These are phyloP conservation scores for Staphylotrichum tortipilum DNA, from an alignment of 495 filamentous ascomycete genomes.

Conservation along the genomic window DNA sequence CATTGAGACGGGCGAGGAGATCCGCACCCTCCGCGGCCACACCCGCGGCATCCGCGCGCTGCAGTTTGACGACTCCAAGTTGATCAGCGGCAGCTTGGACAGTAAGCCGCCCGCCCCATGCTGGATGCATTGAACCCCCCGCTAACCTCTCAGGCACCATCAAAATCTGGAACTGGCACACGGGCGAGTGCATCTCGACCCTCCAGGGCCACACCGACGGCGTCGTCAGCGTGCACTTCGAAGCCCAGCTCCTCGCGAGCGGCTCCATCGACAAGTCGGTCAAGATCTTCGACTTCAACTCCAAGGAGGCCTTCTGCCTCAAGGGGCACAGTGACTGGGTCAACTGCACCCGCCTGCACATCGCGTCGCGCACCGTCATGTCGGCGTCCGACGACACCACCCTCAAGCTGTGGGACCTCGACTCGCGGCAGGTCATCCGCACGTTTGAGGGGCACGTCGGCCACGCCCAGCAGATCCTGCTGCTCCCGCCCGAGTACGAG, in stretches of 20 bases:
- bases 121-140: not conserved
- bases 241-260: constrained; percentile 70
- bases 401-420: constrained; percentile 63
- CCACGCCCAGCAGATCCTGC: constrained; percentile 83
- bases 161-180: constrained; percentile 94
- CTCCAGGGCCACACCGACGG: constrained; percentile 69
- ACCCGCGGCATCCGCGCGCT: constrained; percentile 73
- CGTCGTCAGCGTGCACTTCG: constrained; percentile 78
- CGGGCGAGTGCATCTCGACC: constrained; percentile 77
- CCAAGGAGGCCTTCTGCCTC: constrained; percentile 66
- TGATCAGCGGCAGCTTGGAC: constrained; percentile 29
- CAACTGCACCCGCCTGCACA: constrained; percentile 81
- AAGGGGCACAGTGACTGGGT: constrained; percentile 89
- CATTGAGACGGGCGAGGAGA: constrained; percentile 74
- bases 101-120: constrained; percentile 7
- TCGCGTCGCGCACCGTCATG: constrained; percentile 69
- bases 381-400: constrained; percentile 93
- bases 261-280: constrained; percentile 84
- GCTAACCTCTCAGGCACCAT: constrained; percentile 44
- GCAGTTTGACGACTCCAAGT: constrained; percentile 83
- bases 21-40: constrained; percentile 77
- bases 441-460: constrained; percentile 91
- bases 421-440: constrained; percentile 65
- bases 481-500: constrained; percentile 76
- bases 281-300: constrained; percentile 88